phyloP scores from a whole-genome alignment of 768 basidiomycete genomes.

The Dentipellis fragilis region DNA sequence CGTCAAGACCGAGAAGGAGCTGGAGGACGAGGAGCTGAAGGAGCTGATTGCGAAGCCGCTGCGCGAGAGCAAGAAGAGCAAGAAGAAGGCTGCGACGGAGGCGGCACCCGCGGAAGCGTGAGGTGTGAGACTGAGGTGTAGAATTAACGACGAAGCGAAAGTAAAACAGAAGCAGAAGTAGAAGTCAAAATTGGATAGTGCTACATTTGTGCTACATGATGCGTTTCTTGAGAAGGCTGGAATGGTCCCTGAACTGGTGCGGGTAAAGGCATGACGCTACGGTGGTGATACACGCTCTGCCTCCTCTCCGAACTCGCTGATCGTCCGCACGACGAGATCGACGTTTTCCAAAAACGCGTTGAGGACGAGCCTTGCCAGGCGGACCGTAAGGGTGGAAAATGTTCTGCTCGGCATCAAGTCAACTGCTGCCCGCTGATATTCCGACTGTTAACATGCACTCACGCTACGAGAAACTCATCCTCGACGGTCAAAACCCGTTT shows the following conservation, averaged over 20 bases:
- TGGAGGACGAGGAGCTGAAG: slow-evolving; percentile 84
- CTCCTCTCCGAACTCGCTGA: slow-evolving; percentile 70
- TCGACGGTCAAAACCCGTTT: slow-evolving; percentile 61
- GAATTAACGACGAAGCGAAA: slow-evolving; percentile 18
- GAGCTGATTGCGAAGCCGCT: slow-evolving; percentile 66
- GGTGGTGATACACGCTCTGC: slow-evolving; percentile 26
- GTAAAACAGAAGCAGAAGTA: slow-evolving; percentile 15
- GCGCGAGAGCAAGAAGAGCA: slow-evolving; percentile 85
- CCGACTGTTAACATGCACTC: slow-evolving; percentile 22
- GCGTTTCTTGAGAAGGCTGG: neutral
- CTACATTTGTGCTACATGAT: slow-evolving; percentile 3
- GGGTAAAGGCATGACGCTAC: slow-evolving; percentile 3
- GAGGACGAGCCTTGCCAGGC: slow-evolving; percentile 72
- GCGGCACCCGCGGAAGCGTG: slow-evolving; percentile 27
- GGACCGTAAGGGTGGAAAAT: slow-evolving; percentile 70
- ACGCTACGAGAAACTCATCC: slow-evolving; percentile 68
- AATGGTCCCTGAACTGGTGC: slow-evolving; percentile 10
- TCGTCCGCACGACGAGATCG: slow-evolving; percentile 74
- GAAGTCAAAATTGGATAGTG: slow-evolving; percentile 13
- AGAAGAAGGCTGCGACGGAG: slow-evolving; percentile 62
- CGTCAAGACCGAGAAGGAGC: slow-evolving; percentile 80
- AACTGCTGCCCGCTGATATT: neutral
- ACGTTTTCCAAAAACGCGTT: slow-evolving; percentile 88
- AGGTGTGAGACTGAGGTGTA: slow-evolving; percentile 23
- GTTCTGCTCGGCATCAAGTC: slow-evolving; percentile 31